Conservation (phyloP, 306 rosid species). For the Rosa rugosa region DNA sequence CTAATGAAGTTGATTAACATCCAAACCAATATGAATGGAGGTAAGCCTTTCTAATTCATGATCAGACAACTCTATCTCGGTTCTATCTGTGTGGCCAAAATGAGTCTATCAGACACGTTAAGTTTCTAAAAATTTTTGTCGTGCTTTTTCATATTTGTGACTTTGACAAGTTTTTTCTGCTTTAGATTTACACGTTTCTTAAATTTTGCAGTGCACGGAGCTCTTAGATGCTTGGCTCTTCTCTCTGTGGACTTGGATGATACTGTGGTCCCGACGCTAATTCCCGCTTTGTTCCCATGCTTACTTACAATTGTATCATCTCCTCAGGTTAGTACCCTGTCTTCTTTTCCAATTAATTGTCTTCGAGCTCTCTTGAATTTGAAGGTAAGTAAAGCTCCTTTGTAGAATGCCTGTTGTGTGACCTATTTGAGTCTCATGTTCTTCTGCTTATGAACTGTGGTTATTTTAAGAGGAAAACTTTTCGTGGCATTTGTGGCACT, state of each 20-base stretch:
- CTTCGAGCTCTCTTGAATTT: background rate
- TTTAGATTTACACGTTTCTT: constrained; percentile 23
- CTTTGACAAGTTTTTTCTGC: constrained; percentile 21
- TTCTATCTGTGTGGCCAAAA: background rate
- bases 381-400: background rate
- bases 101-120: background rate
- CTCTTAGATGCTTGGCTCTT: constrained; percentile 90
- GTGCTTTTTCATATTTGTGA: constrained; percentile 11
- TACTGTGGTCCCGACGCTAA: constrained; percentile 67
- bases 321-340: constrained; percentile 57
- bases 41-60: constrained; percentile 34
- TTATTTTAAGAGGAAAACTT: background rate
- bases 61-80: background rate
- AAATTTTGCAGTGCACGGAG: constrained; percentile 72
- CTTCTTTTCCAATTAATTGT: constrained; percentile 14
- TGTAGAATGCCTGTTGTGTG: background rate
- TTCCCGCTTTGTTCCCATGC: constrained; percentile 81
- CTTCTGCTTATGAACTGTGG: background rate
- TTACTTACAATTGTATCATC: constrained; percentile 78
- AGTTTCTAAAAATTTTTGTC: constrained; percentile 13
- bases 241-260: constrained; percentile 88
- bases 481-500: background rate
- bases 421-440: background rate
- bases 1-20: constrained; percentile 69
- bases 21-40: constrained; percentile 74